Conservation (phyloP, 208 protist species). For the Trypanosoma theileri region DNA sequence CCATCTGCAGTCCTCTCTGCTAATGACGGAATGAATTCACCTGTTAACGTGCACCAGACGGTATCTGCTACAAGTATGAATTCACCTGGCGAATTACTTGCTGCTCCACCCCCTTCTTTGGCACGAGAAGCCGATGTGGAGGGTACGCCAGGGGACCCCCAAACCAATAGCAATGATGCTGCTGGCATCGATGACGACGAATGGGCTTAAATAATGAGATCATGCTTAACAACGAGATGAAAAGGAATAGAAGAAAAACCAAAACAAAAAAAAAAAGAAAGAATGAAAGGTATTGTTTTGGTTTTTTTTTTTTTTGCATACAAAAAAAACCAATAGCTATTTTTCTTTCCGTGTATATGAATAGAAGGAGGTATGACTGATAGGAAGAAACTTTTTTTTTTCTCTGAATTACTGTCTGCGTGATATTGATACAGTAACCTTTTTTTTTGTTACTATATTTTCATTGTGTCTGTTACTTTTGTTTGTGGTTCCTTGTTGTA, state of each 20-base stretch:
- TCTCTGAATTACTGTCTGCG: background rate
- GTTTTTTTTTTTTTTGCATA: background rate
- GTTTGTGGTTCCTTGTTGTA: background rate
- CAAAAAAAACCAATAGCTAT: background rate
- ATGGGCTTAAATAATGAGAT: background rate
- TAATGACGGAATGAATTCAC: background rate
- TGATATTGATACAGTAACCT: background rate
- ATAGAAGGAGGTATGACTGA: background rate
- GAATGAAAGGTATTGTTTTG: background rate
- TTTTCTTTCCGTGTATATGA: too few relatives aligned
- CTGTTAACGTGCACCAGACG: background rate
- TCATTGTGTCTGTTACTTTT: constrained; percentile 8
- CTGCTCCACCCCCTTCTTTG: constrained; percentile 20
- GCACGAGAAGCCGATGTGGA: background rate
- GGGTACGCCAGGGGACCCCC: background rate
- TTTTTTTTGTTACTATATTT: background rate
- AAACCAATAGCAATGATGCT: background rate
- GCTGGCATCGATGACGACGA: background rate
- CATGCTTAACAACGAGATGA: background rate
- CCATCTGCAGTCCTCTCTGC: background rate
- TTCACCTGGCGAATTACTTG: background rate
- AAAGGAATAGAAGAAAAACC: constrained; percentile 1
- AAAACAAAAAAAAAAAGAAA: constrained; percentile 2
- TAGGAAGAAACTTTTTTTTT: background rate
- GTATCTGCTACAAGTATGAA: background rate